Evolutionary conservation across 2,329 filamentous ascomycete species (phyloP), one percentile per base, ranked within the genome.

Genomic region (Tolypocladium ovalisporum): DNA sequence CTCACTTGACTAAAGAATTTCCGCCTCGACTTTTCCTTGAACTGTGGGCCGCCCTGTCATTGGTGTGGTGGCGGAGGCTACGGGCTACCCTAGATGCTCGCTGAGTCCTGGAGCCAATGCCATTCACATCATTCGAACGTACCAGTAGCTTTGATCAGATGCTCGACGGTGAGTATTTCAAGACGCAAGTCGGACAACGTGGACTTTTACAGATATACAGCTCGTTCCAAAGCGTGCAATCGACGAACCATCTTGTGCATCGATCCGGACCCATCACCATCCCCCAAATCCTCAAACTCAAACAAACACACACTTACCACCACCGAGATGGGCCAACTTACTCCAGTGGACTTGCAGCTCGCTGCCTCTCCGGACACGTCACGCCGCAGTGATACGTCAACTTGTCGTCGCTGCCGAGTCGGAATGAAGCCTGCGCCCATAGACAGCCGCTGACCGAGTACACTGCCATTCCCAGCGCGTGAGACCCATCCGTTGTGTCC

Each of bases 381-480:
- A 61, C 29, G 15, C 47, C 52, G 49, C 62, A 63, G 19, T 49
- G 40, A 34, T 55, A 56, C 4, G 36, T 17, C 35, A 56, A 2
- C 15, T 44, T 29, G 6, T 57, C 53, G 10, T 37, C 54, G 0
- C 5, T n/a, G 22, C 42, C 52, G 17, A 44, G 15, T 19, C 52
- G 55, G 44, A 58, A 61, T 9, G 57, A 49, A 15, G 54, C 52
- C 19, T 57, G 54, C 4, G 60, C 34, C 58, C 60, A 58, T 15
- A 63, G 37, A 37, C 62, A 63, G 4, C 59, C 59, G 15, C 47
- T 34, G 10, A 58, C 24, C 3, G 55, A 57, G 47, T 60, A 62
- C 27, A 61, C 51, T 12, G 54, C 57, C 42, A 59, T 36, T 13
- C 54, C 57, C 40, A 59, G 29, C 47, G 61, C 27, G 4, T 37